Evolutionary conservation across 331 rosid species (phyloP).

Genomic region (Cydonia oblonga): DNA sequence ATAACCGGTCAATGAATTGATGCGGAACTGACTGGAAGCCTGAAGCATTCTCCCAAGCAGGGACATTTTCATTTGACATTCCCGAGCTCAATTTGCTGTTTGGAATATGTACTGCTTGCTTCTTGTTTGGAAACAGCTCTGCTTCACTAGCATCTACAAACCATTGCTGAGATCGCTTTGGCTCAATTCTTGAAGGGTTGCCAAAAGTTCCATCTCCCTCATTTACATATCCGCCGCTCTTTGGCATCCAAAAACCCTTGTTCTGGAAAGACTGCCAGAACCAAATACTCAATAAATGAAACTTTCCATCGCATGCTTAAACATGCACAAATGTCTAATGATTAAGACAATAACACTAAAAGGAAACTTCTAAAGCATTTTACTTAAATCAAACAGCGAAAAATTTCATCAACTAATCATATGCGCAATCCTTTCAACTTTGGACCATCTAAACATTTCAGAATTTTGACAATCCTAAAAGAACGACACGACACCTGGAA

Average conservation of each 20-base stretch:
- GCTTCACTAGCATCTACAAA: slow-evolving; percentile 53
- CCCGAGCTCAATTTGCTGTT: slow-evolving; percentile 43
- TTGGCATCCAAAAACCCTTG: slow-evolving; percentile 61
- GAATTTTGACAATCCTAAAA: not conserved
- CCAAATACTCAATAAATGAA: not conserved
- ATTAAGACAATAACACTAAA: not conserved
- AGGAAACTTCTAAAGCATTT: not conserved
- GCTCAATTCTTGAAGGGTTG: slow-evolving; percentile 48
- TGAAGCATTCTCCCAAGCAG: slow-evolving; percentile 59
- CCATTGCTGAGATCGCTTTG: slow-evolving; percentile 71
- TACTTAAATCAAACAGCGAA: not conserved
- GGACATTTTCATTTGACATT: slow-evolving; percentile 35
- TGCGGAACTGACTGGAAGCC: slow-evolving; percentile 44
- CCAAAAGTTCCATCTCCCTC: slow-evolving; percentile 37
- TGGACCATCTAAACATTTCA: not conserved
- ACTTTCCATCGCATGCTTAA: not conserved
- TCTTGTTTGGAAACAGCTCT: slow-evolving; percentile 62
- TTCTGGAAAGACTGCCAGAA: slow-evolving; percentile 45
- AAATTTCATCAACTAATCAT: not conserved
- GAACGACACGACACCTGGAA: not conserved
- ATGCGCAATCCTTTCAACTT: not conserved
- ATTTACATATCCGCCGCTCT: slow-evolving; percentile 39
- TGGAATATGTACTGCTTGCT: slow-evolving; percentile 52
- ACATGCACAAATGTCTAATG: not conserved
- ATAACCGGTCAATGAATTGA: slow-evolving; percentile 45